phyloP scores from a whole-genome alignment of 2,329 filamentous ascomycete species.

The Alternaria arbusti region DNA sequence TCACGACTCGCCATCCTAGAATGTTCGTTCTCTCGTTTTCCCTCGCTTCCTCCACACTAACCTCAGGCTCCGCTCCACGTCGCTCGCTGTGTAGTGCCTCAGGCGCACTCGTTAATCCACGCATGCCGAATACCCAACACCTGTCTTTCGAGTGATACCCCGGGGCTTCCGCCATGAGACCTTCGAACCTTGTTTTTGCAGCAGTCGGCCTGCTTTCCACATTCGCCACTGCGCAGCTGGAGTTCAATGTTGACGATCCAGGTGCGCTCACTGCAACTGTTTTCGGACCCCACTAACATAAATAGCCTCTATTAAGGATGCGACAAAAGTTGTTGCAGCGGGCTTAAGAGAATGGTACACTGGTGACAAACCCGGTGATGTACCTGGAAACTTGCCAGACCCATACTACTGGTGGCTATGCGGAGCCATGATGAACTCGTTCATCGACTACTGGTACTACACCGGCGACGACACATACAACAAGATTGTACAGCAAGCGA shows the following conservation, averaged over 20 bases:
- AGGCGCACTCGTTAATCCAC: constrained; percentile 10
- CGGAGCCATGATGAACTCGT: constrained; percentile 45
- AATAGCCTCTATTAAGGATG: constrained; percentile 66
- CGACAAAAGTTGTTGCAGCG: constrained; percentile 65
- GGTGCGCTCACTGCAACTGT: constrained; percentile 15
- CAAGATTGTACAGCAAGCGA: constrained; percentile 53
- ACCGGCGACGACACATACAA: constrained; percentile 46
- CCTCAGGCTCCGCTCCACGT: constrained; percentile 5
- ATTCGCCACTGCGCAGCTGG: constrained; percentile 20
- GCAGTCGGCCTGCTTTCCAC: constrained; percentile 24
- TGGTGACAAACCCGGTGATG: constrained; percentile 64
- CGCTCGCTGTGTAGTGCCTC: constrained; percentile 17
- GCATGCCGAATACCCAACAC: constrained; percentile 5
- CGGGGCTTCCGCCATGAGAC: constrained; percentile 26
- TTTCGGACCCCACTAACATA: constrained; percentile 8
- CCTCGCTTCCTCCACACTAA: constrained; percentile 1
- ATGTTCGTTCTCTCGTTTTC: background rate
- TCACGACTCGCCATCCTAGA: constrained; percentile 12
- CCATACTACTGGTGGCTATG: constrained; percentile 52
- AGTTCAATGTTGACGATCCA: constrained; percentile 25
- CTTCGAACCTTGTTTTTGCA: constrained; percentile 18
- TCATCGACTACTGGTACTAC: constrained; percentile 49
- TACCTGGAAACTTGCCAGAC: constrained; percentile 61
- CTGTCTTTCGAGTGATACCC: constrained; percentile 8
- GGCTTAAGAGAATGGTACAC: constrained; percentile 69